Evolutionary conservation across 352 stramenopile genomes (phyloP), one percentile per base, ranked within the genome.

Genomic region (Phytophthora ramorum): DNA sequence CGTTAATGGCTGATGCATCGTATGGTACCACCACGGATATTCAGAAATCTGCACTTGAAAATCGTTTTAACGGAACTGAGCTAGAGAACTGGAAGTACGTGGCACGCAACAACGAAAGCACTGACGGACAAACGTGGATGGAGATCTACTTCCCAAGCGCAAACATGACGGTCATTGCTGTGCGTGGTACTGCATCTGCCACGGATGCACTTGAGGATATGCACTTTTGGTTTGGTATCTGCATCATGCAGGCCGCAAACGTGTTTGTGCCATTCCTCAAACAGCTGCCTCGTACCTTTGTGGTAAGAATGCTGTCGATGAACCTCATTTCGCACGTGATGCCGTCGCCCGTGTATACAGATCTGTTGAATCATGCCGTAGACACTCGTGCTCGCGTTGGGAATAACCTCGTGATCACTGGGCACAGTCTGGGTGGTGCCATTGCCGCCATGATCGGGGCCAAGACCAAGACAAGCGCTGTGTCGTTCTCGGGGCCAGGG

Each of bases 161-260:
- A 53, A 93, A 93, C 70, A 90, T 92, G 83, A 95, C 87, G 17
- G 87, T 95, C 34, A 82, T 95, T 38, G 74, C 79, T 1, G 81
- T 95, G 40, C 81, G 87, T n/a, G 87, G 87, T 17, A 96, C 87
- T 52, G 87, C 85, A 16, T 92, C 85, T 7, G 85, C 80, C 10
- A 81, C 84, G 3, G 88, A 96, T 48, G 86, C 86, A 8, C 78
- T 95, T 14, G 83, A 96, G 49, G 88, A 96, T 55, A 71, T 96
- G 59, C 86, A 96, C 66, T 96, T 83, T 63, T 94, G 86, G 85
- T 94, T 96, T 46, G 88, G 84, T 22, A 92, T 96, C 54, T 88
- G 67, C 46, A 92, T 94, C 63, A 96, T 96, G 86, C 86, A 95
- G 58, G 81, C 80, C 7, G 80, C 86, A 7, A 87, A 94, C 51